Evolutionary conservation across 2,329 filamentous ascomycete genomes (phyloP), one percentile per base, ranked within the genome.

Genomic region (Xylariaceae sp.): DNA sequence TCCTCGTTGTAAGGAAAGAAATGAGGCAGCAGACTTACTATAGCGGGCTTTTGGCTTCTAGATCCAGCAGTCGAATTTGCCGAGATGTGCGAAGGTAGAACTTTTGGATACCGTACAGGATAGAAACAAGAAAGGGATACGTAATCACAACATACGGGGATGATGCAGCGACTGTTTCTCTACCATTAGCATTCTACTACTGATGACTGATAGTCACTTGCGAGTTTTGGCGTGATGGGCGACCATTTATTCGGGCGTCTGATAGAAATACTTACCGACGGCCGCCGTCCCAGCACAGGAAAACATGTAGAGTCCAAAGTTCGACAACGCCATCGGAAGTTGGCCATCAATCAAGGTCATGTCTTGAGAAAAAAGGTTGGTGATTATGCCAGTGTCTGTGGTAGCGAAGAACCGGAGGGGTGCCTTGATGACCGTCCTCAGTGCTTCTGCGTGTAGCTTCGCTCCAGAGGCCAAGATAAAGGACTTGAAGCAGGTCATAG

Each of bases 71-170:
- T 43, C 73, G 65, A 7, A 78, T 52, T 49, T 76, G 74, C 3
- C 72, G 65, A 2, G 71, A 75, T 2, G 72, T 77, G 2, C 68
- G 64, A n/a, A 77, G 60, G 50, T 78, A 77, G 36, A 72, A 59
- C 36, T 66, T 71, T 44, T 74, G 71, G 4, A 76, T 54, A 3
- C 63, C 37, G 40, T 69, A 76, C 4, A 73, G 45, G 2, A 64
- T 47, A 3, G 56, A 50, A 8, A 66, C 49, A 0, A 72, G 54
- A 13, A 68, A 56, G 0, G 72, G 72, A 38, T 74, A 66, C 2
- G 63, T 64, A 4, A 69, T 60, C 2, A 64, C 64, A 1, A 71
- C 58, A 40, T 67, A 72, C 56, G 41, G 66, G 54, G 22, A 68
- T 52, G 32, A 51, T 7, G 46, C 49, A 24, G 64, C 64, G 18